phyloP scores from a whole-genome alignment of 257 asterid genomes.

The Linaria vulgaris region DNA sequence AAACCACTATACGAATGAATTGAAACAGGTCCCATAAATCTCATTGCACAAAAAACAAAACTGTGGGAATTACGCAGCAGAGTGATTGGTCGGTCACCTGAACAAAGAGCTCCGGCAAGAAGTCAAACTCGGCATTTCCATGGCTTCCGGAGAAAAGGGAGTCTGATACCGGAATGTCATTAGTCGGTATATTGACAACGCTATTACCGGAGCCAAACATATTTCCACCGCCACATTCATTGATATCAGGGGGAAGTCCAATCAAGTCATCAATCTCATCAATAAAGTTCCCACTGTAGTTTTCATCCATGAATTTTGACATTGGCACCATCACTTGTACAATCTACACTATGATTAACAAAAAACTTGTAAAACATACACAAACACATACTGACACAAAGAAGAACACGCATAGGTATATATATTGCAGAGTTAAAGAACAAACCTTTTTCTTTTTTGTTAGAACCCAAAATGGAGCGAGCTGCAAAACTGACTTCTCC shows the following conservation, averaged over 20 bases:
- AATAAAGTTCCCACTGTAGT: constrained; percentile 72
- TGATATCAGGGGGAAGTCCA: constrained; percentile 64
- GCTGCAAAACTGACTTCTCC: background rate
- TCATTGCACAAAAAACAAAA: background rate
- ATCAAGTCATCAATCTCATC: constrained; percentile 88
- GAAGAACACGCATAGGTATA: no score
- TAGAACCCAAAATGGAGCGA: constrained; percentile 24
- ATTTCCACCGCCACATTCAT: constrained; percentile 44
- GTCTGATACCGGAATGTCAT: constrained; percentile 49
- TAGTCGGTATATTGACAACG: constrained; percentile 56
- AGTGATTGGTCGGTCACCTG: constrained; percentile 54
- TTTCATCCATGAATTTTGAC: constrained; percentile 60
- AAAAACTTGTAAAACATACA: background rate
- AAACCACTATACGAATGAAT: background rate
- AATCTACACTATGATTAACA: no score
- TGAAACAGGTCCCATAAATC: background rate
- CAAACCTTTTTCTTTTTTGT: background rate
- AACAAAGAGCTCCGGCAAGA: constrained; percentile 76
- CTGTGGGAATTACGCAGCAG: background rate
- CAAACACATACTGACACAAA: no score
- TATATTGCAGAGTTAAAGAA: constrained; percentile 20
- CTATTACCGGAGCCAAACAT: constrained; percentile 46
- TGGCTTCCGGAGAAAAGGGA: constrained; percentile 47
- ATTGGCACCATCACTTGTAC: constrained; percentile 52
- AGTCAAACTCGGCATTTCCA: constrained; percentile 46